A percentile compares a stretch with the other conserved stretches of the same genome.
These are phyloP conservation scores for Oryza glumipatula DNA, from an alignment of 176 grass and related monocot species.

Conservation along the genomic window DNA sequence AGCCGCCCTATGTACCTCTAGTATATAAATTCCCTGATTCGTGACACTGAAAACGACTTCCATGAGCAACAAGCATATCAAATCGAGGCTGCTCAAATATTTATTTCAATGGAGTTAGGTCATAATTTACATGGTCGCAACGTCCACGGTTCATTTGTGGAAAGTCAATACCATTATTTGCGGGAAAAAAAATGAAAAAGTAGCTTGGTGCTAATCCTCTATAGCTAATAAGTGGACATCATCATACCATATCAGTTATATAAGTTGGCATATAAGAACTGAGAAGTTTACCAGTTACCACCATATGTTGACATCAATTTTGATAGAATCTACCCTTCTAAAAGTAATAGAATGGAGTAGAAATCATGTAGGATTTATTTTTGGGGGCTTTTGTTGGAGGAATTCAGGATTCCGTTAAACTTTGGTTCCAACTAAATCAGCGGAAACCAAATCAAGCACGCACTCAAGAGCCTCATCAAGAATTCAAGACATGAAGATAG, in stretches of 20 bases:
- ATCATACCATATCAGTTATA: not conserved
- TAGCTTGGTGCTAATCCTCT: not conserved
- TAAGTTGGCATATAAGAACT: not conserved
- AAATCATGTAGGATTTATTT: not conserved
- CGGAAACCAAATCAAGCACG: not conserved
- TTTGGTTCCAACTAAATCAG: not conserved
- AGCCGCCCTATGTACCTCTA: not conserved
- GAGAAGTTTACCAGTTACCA: not conserved
- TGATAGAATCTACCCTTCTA: not conserved
- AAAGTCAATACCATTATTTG: not conserved
- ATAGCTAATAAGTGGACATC: not conserved
- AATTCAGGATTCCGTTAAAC: not conserved
- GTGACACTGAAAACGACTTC: conserved; percentile 37
- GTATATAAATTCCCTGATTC: conserved; percentile 32
- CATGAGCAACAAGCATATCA: conserved; percentile 35
- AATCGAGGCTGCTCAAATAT: not conserved
- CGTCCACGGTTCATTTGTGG: not conserved
- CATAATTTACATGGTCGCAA: conserved; percentile 25
- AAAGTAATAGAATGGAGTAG: not conserved
- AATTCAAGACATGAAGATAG: not conserved
- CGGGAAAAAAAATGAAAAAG: not conserved
- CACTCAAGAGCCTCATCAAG: not conserved
- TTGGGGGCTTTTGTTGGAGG: too few relatives aligned
- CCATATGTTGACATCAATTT: not conserved
- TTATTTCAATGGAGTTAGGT: conserved; percentile 1